Evolutionary conservation across 2,329 filamentous ascomycete genomes (phyloP), one percentile per base, ranked within the genome.

Genomic region (Ascochyta clinopodiicola): DNA sequence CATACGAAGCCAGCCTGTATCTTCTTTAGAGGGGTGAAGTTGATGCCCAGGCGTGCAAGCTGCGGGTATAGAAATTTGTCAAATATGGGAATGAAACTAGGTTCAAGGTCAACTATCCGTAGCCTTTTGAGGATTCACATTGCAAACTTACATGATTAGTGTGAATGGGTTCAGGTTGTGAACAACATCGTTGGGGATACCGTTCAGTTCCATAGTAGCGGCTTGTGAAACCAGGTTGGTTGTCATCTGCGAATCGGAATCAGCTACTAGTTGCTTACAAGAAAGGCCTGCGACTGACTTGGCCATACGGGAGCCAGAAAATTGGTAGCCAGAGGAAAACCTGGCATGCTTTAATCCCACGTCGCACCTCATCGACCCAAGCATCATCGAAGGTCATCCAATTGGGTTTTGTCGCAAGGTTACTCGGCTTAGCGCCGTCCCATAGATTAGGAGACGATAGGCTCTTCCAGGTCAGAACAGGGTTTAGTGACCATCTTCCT

Each of bases 301-400:
- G 87, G 43, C 82, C 82, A 71, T 88, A 89, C 57, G 84, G 84
- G 27, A 89, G 79, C 84, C 67, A 69, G 43, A 65, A 71, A 17
- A 70, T 59, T 1, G 66, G 66, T 22, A 66, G 48, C 60, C 66
- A 92, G 34, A 91, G 87, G 58, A 83, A 66, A 0, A 71, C 67
- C 13, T 64, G 59, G 43, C 68, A 71, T 6, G 67, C 63, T 34
- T 65, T 66, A 47, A 65, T 54, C 13, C 55, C 55, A 43, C 56
- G 51, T 9, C 62, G 63, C 8, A 72, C 67, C 53, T 72, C 68
- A 27, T 91, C 89, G 29, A 93, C 89, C 88, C 89, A 93, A 52
- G 84, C 84, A 62, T 93, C 90, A 56, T 93, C 89, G 62, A 91
- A 92, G 0, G 86, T 90, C 87, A 92, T 92, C 88, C 88, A 92